Conservation (phyloP, 352 stramenopile genomes). For the Phytophthora megakarya region DNA sequence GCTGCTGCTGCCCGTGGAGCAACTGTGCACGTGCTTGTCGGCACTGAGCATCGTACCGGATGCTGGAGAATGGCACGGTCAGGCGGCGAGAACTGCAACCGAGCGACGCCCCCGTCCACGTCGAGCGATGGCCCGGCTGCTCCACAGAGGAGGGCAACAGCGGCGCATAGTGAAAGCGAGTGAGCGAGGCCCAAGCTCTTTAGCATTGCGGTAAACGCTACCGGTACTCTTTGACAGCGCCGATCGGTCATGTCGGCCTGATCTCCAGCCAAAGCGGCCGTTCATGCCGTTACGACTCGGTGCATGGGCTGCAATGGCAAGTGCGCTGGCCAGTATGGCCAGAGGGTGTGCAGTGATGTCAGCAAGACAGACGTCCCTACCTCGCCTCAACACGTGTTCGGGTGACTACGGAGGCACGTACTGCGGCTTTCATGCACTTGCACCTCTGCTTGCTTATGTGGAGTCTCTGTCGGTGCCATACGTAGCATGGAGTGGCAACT, state of each 20-base stretch:
- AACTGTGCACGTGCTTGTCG: conserved; percentile 29
- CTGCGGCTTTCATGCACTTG: background rate
- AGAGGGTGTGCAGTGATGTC: conserved; percentile 14
- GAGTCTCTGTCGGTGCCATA: background rate
- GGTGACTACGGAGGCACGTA: conserved; percentile 6
- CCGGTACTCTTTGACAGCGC: conserved; percentile 6
- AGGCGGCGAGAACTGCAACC: conserved; percentile 20
- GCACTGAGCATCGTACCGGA: conserved; percentile 15
- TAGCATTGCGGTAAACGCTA: too few species aligned
- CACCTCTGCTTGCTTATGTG: background rate
- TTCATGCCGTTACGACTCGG: background rate
- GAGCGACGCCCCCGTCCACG: conserved; percentile 14
- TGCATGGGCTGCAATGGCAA: conserved; percentile 6
- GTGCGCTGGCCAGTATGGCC: conserved; percentile 2
- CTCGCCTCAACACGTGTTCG: conserved; percentile 25
- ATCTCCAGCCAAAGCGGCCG: background rate
- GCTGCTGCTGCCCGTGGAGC: conserved; percentile 24
- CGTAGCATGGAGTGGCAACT: too few species aligned
- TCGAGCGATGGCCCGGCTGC: conserved; percentile 1
- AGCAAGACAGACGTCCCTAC: background rate
- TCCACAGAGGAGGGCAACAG: conserved; percentile 13
- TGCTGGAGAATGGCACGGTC: conserved; percentile 22
- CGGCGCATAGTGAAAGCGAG: conserved; percentile 3
- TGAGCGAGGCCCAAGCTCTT: conserved; percentile 3
- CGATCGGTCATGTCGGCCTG: background rate